Evolutionary conservation across 441 rosid genomes (phyloP), one percentile per base, ranked within the genome.

Genomic region (Euphorbia schlechtendalii): DNA sequence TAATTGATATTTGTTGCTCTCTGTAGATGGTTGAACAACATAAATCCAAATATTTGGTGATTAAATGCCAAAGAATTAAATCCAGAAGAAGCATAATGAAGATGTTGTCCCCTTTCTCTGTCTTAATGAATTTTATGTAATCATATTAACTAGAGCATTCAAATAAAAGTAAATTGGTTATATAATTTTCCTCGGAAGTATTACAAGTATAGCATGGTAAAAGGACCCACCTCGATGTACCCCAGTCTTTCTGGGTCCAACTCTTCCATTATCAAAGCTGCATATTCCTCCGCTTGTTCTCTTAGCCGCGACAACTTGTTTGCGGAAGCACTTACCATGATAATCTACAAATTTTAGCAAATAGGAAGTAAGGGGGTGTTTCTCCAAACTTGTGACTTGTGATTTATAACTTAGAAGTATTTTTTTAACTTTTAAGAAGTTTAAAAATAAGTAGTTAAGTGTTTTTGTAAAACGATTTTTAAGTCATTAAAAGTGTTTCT

Each of bases 231-330:
- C 99, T 94, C 99, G 46, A 94, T 89, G 71, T 89, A 94, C 58
- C 99, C 96, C 38, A 89, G 77, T 66, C 87, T 82, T 79, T 94
- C 99, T 1, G 99, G 98, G 80, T 94, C 99, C 65, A 94, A 77
- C 70, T 94, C 99, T 76, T 94, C 99, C 99, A 94, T 94, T 66
- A 94, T 94, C 51, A 94, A 76, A 60, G 96, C 80, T 64, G 99
- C 96, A 51, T 94, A 94, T 59, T 87, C 98, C 75, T 87, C 91
- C 15, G 99, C 96, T 82, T 91, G 96, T 62, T 94, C 96, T 73
- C 89, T 86, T 49, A 94, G 82, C 79, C 90, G 86, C 55, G 96
- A 79, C 61, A 94, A 73, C 82, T 87, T 94, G 84, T 94, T 94
- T 45, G 99, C 92, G 22, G 98, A 91, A 60, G 99, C 99, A 73